A percentile compares a stretch with the other conserved stretches of the same genome.
These are phyloP conservation scores for Yamadazyma triangularis DNA, from an alignment of 1,139 yeast genomes.

Conservation along the genomic window DNA sequence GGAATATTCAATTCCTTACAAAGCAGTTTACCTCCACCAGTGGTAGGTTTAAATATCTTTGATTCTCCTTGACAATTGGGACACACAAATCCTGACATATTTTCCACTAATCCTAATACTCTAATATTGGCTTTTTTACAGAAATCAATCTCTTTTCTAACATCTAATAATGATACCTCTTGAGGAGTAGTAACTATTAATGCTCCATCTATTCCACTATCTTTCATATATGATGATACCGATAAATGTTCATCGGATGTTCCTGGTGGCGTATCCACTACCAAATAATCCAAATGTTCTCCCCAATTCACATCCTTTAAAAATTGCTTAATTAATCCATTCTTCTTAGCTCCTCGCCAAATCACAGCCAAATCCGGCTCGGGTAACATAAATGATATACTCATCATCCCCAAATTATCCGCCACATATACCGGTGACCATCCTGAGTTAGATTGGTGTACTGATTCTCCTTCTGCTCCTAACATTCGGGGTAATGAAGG, in stretches of 20 bases:
- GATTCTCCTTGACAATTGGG: conserved; percentile 91
- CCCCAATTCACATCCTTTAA: conserved; percentile 97
- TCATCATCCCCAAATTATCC: conserved; percentile 93
- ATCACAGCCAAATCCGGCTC: conserved; percentile 91
- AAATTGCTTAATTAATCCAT: conserved; percentile 89
- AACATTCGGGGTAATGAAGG: conserved; percentile 95
- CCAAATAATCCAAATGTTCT: conserved; percentile 70
- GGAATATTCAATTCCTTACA: conserved; percentile 76
- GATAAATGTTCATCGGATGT: conserved; percentile 96
- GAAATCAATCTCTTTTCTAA: conserved; percentile 91
- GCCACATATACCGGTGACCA: conserved; percentile 97
- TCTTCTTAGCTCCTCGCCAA: conserved; percentile 96
- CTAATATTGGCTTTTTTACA: conserved; percentile 87
- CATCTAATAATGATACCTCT: conserved; percentile 92
- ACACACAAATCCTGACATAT: conserved; percentile 98
- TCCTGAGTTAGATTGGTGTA: conserved; percentile 87
- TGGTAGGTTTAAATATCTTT: conserved; percentile 87
- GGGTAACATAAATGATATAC: conserved; percentile 93
- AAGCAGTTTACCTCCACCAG: conserved; percentile 89
- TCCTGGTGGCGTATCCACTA: conserved; percentile 98
- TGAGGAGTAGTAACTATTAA: conserved; percentile 95
- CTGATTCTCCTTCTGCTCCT: conserved; percentile 83
- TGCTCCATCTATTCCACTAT: conserved; percentile 93
- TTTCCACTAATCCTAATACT: conserved; percentile 87
- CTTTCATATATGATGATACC: conserved; percentile 82